Evolutionary conservation across 2,329 filamentous ascomycete species (phyloP), one percentile per base, ranked within the genome.

Genomic region (Corniculantispora saksenae): DNA sequence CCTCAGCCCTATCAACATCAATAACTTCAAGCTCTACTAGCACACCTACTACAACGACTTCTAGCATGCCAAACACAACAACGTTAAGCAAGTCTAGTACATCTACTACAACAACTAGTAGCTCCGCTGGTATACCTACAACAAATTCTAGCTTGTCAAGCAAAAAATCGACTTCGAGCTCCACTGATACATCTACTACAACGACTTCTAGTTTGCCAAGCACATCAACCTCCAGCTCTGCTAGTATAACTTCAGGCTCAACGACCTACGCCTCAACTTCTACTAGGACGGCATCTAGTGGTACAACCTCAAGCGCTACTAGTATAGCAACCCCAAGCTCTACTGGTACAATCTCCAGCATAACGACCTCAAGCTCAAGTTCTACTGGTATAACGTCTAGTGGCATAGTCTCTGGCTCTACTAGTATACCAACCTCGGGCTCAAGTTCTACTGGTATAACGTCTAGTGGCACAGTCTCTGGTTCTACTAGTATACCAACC

Each of bases 71-170:
- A 32, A 10, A 5, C 10, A 6, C 2, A 82, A 86, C 54, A 97
- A 95, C 74, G 96, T 92, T 82, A 92, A 90, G 72, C 93, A 95
- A 71, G 88, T 97, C 8, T 97, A 4, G 86, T 87, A 10, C 95
- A 90, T 75, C 81, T 98, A 32, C 32, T 32, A 32, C 32, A 32
- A 32, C 32, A 32, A 32, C 32, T 10, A 6, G 6, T 6, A 32
- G 32, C 32, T 32, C 32, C 10, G 10, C 32, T 6, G 10, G 32
- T 10, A 32, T 10, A 32, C 32, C 32, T 32, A 32, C 32, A 32
- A 32, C 32, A 32, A 32, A 5, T 32, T 32, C 38, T 43, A 13
- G 38, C 38, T 43, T 43, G 38, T 13, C 38, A 43, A 19, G 38
- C 38, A 43, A 10, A 43, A 19, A 3, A 13, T 7, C 38, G 17